phyloP scores from a whole-genome alignment of 1,284 basidiomycete genomes.

The Rugosomyces carneus region DNA sequence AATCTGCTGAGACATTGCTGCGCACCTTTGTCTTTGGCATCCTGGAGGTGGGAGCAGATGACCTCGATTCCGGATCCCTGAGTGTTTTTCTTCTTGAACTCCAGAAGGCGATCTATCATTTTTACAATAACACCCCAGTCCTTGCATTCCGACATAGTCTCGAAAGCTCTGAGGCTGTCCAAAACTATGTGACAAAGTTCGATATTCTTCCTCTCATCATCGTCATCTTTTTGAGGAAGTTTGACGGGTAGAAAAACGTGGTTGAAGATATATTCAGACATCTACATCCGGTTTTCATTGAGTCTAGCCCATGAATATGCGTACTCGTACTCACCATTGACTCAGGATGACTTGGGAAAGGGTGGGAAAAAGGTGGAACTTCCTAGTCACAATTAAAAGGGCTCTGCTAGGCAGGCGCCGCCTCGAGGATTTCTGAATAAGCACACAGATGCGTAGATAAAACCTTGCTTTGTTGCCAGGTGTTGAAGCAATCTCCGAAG shows the following conservation, averaged over 20 bases:
- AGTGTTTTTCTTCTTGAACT: not conserved
- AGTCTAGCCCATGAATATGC: not conserved
- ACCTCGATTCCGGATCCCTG: not conserved
- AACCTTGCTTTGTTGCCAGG: no score
- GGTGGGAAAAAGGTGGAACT: not conserved
- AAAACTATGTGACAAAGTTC: conserved; percentile 18
- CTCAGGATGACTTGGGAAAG: not conserved
- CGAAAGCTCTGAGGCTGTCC: conserved; percentile 11
- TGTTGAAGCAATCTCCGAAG: no score
- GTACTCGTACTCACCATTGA: not conserved
- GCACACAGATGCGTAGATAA: not conserved
- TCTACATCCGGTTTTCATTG: not conserved
- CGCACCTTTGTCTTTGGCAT: not conserved
- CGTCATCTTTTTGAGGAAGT: conserved; percentile 33
- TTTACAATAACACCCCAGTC: not conserved
- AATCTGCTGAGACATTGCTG: not conserved
- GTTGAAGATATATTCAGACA: conserved; percentile 26
- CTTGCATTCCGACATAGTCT: not conserved
- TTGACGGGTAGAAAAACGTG: conserved; percentile 36
- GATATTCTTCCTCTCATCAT: conserved; percentile 17
- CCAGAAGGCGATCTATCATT: not conserved
- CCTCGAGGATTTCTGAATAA: not conserved
- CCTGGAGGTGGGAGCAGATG: not conserved
- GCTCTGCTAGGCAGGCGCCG: not conserved
- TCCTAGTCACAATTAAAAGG: not conserved